Conservation (phyloP, 257 asterid species). For the Scutellaria galericulata region DNA sequence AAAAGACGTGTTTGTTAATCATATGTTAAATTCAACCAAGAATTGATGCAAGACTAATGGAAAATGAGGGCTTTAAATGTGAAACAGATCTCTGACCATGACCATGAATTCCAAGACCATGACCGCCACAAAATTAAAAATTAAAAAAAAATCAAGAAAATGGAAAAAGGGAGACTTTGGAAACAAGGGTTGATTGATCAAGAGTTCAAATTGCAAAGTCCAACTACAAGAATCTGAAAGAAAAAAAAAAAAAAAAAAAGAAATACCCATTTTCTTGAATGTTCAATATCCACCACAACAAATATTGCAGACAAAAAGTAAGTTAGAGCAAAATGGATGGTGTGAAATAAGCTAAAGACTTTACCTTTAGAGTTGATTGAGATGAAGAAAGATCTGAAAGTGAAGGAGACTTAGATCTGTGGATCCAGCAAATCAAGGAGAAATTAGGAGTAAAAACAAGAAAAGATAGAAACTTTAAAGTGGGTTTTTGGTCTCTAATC, state of each 20-base stretch:
- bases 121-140: conserved; percentile 37
- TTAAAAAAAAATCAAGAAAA: conserved; percentile 43
- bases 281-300: conserved; percentile 30
- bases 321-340: background rate
- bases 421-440: conserved; percentile 61
- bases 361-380: conserved; percentile 49
- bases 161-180: conserved; percentile 24
- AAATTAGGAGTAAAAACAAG: background rate
- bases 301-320: background rate
- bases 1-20: background rate
- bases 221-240: conserved; percentile 29
- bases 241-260: conserved; percentile 6
- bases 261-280: conserved; percentile 9
- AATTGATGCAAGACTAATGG: background rate
- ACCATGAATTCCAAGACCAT: conserved; percentile 38
- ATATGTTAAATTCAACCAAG: conserved; percentile 12
- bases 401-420: conserved; percentile 61
- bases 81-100: conserved; percentile 45
- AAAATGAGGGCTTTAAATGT: conserved; percentile 29
- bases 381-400: conserved; percentile 58
- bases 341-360: conserved; percentile 28
- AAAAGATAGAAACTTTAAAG: conserved; percentile 5
- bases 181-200: conserved; percentile 40
- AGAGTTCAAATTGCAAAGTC: conserved; percentile 51
- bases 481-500: conserved; percentile 34